Conservation (phyloP, 2,329 filamentous ascomycete genomes). For the Nothophoma quercina region DNA sequence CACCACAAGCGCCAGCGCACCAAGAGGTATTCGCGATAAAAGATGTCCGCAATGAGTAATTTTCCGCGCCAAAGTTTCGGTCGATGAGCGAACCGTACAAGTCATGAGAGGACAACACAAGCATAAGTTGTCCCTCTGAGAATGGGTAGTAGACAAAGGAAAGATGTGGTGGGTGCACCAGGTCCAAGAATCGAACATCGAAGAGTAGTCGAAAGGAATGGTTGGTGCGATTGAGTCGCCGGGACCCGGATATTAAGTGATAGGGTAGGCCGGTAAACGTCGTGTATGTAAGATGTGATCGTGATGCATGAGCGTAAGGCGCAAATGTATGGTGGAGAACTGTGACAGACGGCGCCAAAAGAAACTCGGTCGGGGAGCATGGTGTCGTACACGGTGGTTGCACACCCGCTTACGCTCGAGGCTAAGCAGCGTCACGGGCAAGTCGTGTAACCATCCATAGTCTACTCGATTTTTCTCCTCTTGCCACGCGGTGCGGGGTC, state of each 20-base stretch:
- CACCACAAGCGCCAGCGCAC: conserved; percentile 35
- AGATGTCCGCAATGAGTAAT: conserved; percentile 26
- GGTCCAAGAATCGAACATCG: conserved; percentile 18
- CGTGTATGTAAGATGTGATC: conserved; percentile 19
- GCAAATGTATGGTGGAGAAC: conserved; percentile 13
- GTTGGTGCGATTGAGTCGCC: conserved; percentile 45
- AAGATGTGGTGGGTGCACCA: conserved; percentile 20
- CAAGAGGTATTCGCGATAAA: conserved; percentile 37
- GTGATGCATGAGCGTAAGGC: conserved; percentile 11
- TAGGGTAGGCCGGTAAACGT: conserved; percentile 14
- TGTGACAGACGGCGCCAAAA: conserved; percentile 29
- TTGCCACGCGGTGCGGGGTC: conserved; percentile 92
- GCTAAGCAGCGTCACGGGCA: conserved; percentile 24
- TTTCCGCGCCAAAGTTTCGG: conserved; percentile 33
- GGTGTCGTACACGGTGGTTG: conserved; percentile 34
- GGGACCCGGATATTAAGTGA: conserved; percentile 43
- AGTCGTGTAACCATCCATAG: conserved; percentile 24
- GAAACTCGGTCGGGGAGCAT: conserved; percentile 23
- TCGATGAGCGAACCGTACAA: conserved; percentile 26
- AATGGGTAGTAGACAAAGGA: conserved; percentile 32
- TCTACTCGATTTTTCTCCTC: conserved; percentile 75
- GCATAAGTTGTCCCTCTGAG: conserved; percentile 36
- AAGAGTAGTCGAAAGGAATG: conserved; percentile 27
- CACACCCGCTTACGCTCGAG: conserved; percentile 34
- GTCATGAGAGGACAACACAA: conserved; percentile 38